A percentile compares a stretch with the other conserved stretches of the same genome.
phyloP scores from a whole-genome alignment of 2,329 filamentous ascomycete species.

The Dothiorella sarmentorum region DNA sequence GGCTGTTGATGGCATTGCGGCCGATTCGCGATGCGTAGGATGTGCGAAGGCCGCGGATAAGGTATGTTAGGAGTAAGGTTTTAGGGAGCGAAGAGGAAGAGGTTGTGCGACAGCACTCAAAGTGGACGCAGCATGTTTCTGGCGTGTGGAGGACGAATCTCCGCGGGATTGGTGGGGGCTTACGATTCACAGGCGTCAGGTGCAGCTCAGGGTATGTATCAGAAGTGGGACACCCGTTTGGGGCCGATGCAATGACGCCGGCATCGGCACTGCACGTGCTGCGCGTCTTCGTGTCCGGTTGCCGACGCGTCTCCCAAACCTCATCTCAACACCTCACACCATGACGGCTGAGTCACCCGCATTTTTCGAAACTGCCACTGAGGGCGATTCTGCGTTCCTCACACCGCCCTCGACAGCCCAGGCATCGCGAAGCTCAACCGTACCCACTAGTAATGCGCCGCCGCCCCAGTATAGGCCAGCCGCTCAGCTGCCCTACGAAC shows the following conservation, averaged over 20 bases:
- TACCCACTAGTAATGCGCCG: neutral
- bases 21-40: neutral
- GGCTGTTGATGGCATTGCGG: neutral
- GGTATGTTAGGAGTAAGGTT: neutral
- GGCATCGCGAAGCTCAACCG: neutral
- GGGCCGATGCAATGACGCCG: neutral
- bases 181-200: neutral
- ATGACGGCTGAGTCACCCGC: constrained; percentile 14
- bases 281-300: constrained; percentile 1
- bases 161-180: constrained; percentile 2
- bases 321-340: neutral
- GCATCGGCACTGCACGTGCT: constrained; percentile 2
- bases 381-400: neutral
- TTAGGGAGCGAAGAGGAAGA: neutral
- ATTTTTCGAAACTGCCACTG: constrained; percentile 4
- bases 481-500: constrained; percentile 33
- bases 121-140: neutral
- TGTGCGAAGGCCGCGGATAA: neutral
- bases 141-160: neutral
- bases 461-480: constrained; percentile 26
- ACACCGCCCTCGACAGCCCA: constrained; percentile 7
- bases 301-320: constrained; percentile 5
- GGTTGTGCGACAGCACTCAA: neutral
- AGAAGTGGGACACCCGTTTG: neutral
- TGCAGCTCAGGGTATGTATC: neutral